These are phyloP conservation scores for Chalciporus pseudorubinellus DNA, from an alignment of 768 basidiomycete species.

Conservation along the genomic window DNA sequence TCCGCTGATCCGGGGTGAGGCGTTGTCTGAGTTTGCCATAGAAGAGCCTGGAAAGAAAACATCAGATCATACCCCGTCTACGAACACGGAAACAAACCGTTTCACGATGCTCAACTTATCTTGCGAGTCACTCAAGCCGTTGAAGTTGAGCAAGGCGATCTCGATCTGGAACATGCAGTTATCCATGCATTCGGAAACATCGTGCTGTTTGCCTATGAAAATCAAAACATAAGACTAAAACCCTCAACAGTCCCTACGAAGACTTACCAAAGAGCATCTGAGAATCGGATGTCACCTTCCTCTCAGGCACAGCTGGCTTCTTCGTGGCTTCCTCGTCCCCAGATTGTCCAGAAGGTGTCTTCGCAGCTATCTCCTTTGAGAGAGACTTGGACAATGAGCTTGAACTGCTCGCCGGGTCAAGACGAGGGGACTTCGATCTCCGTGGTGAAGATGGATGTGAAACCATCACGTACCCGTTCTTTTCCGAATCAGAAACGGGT, in stretches of 20 bases:
- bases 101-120: constrained; percentile 81
- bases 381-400: constrained; percentile 25
- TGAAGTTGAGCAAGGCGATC: constrained; percentile 80
- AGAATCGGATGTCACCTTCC: constrained; percentile 60
- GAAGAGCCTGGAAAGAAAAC: constrained; percentile 56
- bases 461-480: constrained; percentile 43
- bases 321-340: constrained; percentile 33
- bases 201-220: constrained; percentile 83
- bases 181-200: constrained; percentile 98
- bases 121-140: constrained; percentile 37
- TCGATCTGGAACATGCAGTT: constrained; percentile 99
- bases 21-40: constrained; percentile 84
- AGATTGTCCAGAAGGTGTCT: constrained; percentile 19
- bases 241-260: not conserved
- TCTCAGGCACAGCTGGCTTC: constrained; percentile 56
- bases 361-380: constrained; percentile 32
- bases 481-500: constrained; percentile 34
- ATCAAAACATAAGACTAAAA: constrained; percentile 4
- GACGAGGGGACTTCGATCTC: constrained; percentile 36
- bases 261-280: constrained; percentile 87
- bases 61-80: constrained; percentile 1
- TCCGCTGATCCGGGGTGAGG: constrained; percentile 37
- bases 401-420: constrained; percentile 29
- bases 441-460: constrained; percentile 36
- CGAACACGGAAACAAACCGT: constrained; percentile 43